Conservation (phyloP, 495 filamentous ascomycete genomes). For the Penicillium ochrochloron region DNA sequence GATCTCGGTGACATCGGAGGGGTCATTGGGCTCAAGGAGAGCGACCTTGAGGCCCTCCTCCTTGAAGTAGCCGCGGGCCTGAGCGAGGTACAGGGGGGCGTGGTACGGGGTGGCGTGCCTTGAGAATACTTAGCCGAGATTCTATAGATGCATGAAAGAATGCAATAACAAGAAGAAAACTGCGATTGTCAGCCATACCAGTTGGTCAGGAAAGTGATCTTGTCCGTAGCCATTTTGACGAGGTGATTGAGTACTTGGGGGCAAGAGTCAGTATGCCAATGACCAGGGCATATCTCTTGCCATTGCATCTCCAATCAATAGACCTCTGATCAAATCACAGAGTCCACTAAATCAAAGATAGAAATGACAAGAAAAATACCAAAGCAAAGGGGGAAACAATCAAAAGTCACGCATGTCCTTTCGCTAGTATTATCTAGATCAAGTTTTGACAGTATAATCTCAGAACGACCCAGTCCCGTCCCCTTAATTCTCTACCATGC, state of each 20-base stretch:
- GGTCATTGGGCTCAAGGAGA: constrained; percentile 72
- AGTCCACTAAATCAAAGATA: constrained; percentile 27
- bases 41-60: constrained; percentile 73
- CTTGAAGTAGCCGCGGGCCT: constrained; percentile 70
- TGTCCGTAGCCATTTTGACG: constrained; percentile 69
- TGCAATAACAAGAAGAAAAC: constrained; percentile 8
- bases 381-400: constrained; percentile 50
- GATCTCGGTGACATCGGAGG: constrained; percentile 73
- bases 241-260: constrained; percentile 16
- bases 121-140: constrained; percentile 34
- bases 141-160: background rate
- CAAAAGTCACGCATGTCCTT: constrained; percentile 72
- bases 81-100: constrained; percentile 71
- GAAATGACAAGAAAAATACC: constrained; percentile 22
- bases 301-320: constrained; percentile 34
- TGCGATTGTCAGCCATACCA: constrained; percentile 52
- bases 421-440: constrained; percentile 86
- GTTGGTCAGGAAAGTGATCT: constrained; percentile 77
- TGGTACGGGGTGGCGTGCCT: constrained; percentile 78
- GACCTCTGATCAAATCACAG: constrained; percentile 20
- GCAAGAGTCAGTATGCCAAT: constrained; percentile 27
- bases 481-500: background rate
- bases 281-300: constrained; percentile 10
- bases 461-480: constrained; percentile 51
- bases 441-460: constrained; percentile 76